Evolutionary conservation across 306 rosid genomes (phyloP).

Genomic region (Prunus persica): DNA sequence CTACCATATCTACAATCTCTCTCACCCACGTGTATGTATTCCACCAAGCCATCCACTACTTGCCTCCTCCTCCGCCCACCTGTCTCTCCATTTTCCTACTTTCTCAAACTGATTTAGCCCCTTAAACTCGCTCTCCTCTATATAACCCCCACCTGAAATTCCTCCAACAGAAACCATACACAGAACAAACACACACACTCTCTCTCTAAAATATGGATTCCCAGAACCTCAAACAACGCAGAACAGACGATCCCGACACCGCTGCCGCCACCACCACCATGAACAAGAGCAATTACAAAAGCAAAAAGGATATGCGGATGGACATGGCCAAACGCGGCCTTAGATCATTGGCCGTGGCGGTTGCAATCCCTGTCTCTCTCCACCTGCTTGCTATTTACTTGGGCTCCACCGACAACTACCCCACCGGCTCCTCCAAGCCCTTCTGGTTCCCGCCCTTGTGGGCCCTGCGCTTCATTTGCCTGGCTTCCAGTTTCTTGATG

Average conservation of each 20-base stretch:
- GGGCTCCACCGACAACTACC: conserved; percentile 11
- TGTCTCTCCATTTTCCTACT: conserved; percentile 24
- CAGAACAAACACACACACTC: neutral
- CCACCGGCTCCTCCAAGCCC: conserved; percentile 20
- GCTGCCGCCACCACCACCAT: neutral
- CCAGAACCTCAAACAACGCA: conserved; percentile 44
- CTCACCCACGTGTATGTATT: conserved; percentile 7
- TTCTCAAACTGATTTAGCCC: neutral
- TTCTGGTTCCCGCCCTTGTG: conserved; percentile 72
- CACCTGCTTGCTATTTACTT: conserved; percentile 36
- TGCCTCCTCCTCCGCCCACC: conserved; percentile 32
- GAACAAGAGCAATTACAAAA: neutral
- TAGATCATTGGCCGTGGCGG: conserved; percentile 45
- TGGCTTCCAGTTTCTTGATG: conserved; percentile 51
- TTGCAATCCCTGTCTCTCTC: conserved; percentile 50
- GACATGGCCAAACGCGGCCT: conserved; percentile 78
- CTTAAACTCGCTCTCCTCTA: conserved; percentile 24
- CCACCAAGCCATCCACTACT: neutral
- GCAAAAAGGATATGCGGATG: conserved; percentile 23
- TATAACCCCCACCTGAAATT: conserved; percentile 10
- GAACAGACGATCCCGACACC: conserved; percentile 14
- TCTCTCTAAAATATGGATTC: conserved; percentile 45
- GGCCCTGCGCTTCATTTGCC: conserved; percentile 42
- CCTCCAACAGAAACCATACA: neutral
- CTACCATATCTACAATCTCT: neutral